Evolutionary conservation across 2,329 filamentous ascomycete species (phyloP).

Genomic region (Monilinia polystroma): DNA sequence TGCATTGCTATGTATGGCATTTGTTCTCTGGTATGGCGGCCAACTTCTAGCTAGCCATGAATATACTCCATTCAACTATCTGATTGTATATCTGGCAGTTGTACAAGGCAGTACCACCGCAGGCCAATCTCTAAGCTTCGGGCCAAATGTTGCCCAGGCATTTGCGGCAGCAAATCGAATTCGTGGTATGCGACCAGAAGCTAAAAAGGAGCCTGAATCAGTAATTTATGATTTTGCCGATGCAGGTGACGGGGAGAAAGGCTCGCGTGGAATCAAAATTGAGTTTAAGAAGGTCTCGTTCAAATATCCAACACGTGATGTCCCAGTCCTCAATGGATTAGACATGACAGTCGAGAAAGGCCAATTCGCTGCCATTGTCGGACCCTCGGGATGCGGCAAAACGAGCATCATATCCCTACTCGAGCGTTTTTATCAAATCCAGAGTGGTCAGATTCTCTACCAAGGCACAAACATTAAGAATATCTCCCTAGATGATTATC

Average conservation of each 20-base stretch:
- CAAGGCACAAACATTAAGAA: constrained; percentile 59
- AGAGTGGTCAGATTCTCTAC: constrained; percentile 62
- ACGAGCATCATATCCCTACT: constrained; percentile 62
- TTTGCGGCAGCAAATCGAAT: constrained; percentile 60
- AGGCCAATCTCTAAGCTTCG: constrained; percentile 53
- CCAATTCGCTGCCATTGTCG: constrained; percentile 69
- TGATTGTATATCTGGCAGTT: constrained; percentile 54
- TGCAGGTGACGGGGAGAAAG: constrained; percentile 42
- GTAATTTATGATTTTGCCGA: constrained; percentile 20
- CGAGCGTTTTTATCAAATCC: constrained; percentile 69
- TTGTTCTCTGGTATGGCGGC: constrained; percentile 49
- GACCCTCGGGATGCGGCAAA: constrained; percentile 53
- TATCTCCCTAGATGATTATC: constrained; percentile 62
- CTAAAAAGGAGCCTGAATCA: constrained; percentile 12
- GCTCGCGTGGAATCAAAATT: constrained; percentile 46
- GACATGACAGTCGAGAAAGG: constrained; percentile 61
- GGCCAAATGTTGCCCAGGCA: constrained; percentile 57
- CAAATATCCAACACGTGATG: constrained; percentile 58
- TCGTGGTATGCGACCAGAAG: constrained; percentile 41
- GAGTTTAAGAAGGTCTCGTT: constrained; percentile 58
- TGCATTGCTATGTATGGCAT: constrained; percentile 57
- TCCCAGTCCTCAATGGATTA: constrained; percentile 58
- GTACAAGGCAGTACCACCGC: constrained; percentile 53
- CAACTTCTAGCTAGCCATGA: constrained; percentile 35
- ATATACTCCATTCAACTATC: constrained; percentile 49